Evolutionary conservation across 1,284 basidiomycete species (phyloP), one percentile per base, ranked within the genome.

Genomic region (Fomitiporia mediterranea): DNA sequence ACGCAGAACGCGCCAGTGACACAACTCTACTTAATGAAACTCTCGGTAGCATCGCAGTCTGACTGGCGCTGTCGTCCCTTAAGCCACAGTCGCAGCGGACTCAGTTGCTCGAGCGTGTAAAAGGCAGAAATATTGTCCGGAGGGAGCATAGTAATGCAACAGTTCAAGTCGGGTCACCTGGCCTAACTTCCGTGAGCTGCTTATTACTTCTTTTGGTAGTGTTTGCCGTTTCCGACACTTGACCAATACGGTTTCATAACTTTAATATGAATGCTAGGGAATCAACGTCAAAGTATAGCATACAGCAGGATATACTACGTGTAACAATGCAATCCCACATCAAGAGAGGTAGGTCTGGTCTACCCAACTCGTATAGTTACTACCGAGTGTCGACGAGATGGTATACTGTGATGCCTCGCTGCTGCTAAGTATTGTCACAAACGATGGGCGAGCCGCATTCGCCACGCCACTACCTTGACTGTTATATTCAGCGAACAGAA

Each of bases 1-100:
- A 80, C 6, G 76, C 75, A 32, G 76, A 70, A 51, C 80, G 75
- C 51, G 66, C 59, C 23, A 51, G 34, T 35, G 39, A 42, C 34
- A 32, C 19, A 38, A 38, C 23, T 39, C 27, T 71, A 51, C 46
- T 11, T 15, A 55, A 25, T 40, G 30, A 17, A 25, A 35, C 27
- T 37, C 49, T 59, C 5, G 34, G 25, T 21, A 59, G 28, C 57
- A 59, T 59, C 15, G n/a, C n/a, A n/a, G 9, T 32, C 39, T 43
- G 39, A 21, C 27, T 32, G 34, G 38, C 32, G 28, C 17, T n/a
- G 53, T 37, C 28, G 28, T 2, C 21, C 6, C 30, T 28, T n/a
- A 44, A 44, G 52, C 35, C 19, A 39, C n/a, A 27, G 5, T 11
- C 11, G 50, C 50, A 19, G 11, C 9, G 15, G 13, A 15, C 13